phyloP scores from a whole-genome alignment of 352 stramenopile genomes.

The Sclerospora graminicola region DNA sequence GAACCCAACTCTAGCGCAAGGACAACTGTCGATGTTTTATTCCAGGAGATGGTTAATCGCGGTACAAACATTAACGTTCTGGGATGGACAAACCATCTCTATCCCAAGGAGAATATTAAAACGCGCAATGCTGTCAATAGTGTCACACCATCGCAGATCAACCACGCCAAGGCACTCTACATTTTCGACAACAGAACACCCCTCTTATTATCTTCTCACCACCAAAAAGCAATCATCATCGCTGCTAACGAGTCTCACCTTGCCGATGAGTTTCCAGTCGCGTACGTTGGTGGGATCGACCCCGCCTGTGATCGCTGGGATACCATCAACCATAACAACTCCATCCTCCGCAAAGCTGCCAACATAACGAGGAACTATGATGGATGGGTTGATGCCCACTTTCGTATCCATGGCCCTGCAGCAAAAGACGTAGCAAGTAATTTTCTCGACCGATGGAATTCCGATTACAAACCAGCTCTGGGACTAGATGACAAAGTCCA shows the following conservation, averaged over 20 bases:
- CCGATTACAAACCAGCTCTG: slow-evolving; percentile 8
- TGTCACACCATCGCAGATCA: neutral
- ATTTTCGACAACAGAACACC: neutral
- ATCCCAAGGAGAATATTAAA: neutral
- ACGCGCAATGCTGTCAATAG: neutral
- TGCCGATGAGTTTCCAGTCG: slow-evolving; percentile 3
- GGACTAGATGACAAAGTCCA: slow-evolving; percentile 17
- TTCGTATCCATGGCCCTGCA: no score
- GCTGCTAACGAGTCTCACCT: neutral
- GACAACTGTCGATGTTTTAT: neutral
- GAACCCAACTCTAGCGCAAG: neutral
- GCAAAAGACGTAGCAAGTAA: no score
- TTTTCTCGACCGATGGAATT: no score
- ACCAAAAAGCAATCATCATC: neutral
- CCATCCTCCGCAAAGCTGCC: slow-evolving; percentile 13
- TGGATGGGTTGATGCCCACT: slow-evolving; percentile 36
- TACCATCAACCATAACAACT: slow-evolving; percentile 30
- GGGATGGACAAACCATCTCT: neutral
- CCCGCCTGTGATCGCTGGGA: slow-evolving; percentile 40
- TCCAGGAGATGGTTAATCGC: neutral
- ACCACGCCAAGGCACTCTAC: neutral
- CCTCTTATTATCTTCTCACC: neutral
- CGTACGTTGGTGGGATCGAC: slow-evolving; percentile 44
- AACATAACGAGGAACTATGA: slow-evolving; percentile 7
- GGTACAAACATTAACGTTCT: neutral